A percentile compares a stretch with the other conserved stretches of the same genome.
Conservation (phyloP, 495 filamentous ascomycete genomes). For the Xylaria sp. region DNA sequence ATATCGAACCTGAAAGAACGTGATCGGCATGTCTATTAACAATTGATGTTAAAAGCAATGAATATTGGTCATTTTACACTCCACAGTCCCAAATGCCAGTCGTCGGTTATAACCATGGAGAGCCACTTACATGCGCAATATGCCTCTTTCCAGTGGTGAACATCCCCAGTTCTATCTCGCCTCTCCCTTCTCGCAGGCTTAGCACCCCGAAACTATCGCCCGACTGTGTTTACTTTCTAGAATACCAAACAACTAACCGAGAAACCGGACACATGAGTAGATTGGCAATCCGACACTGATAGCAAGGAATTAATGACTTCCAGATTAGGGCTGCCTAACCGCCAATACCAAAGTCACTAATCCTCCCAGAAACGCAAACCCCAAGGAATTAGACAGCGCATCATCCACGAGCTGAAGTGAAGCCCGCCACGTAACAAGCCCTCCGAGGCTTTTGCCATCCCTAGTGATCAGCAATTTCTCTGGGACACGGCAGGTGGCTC, state of each 20-base stretch:
- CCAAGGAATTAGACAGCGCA: neutral
- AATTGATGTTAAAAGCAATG: neutral
- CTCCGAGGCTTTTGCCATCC: neutral
- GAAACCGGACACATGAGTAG: neutral
- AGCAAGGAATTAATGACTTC: neutral
- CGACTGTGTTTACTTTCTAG: neutral
- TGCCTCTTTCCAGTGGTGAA: no score
- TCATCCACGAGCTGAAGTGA: neutral
- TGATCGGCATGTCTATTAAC: neutral
- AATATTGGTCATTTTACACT: neutral
- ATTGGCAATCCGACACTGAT: neutral
- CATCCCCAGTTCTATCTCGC: neutral
- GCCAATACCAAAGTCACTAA: neutral
- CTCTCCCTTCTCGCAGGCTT: no score
- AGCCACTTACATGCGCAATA: neutral
- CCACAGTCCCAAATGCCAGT: neutral
- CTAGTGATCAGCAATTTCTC: neutral
- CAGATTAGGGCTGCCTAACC: neutral
- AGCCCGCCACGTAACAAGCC: neutral
- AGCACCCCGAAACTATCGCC: neutral
- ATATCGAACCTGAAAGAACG: slow-evolving; percentile 42
- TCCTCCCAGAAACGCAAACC: neutral
- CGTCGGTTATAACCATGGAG: neutral
- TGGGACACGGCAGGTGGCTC: neutral
- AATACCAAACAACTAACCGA: neutral